phyloP scores from a whole-genome alignment of 208 protist genomes.

The Acanthamoeba castellanii region DNA sequence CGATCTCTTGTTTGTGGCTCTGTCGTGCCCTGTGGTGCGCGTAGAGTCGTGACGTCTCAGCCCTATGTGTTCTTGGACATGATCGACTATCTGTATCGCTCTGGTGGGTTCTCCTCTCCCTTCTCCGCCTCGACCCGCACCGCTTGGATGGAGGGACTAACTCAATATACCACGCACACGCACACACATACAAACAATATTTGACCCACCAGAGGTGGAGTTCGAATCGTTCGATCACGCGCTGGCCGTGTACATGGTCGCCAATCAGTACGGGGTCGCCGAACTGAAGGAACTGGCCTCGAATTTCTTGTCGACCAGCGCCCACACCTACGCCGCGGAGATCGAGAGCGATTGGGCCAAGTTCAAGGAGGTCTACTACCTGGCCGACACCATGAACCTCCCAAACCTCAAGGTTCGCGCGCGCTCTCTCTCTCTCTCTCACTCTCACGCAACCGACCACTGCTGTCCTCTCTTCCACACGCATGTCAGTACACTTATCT shows the following conservation, averaged over 20 bases:
- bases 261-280: constrained; percentile 63
- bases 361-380: constrained; percentile 2
- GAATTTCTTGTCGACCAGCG: neutral
- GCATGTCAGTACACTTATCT: no score
- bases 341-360: neutral
- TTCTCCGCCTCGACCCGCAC: neutral
- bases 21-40: neutral
- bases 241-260: constrained; percentile 19
- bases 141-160: neutral
- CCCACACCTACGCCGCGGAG: neutral
- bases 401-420: neutral
- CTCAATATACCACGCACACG: neutral
- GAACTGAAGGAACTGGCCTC: neutral
- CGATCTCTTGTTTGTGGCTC: neutral
- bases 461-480: neutral
- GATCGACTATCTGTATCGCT: constrained; percentile 62
- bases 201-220: neutral
- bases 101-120: neutral
- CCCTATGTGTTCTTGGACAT: constrained; percentile 41
- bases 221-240: constrained; percentile 58
- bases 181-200: neutral
- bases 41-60: constrained; percentile 39
- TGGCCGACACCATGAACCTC: neutral
- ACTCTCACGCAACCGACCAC: neutral
- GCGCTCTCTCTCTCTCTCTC: neutral